These are phyloP conservation scores for Oehlia diaphana DNA, from an alignment of 192 early-diverging fungal genomes.

Conservation along the genomic window DNA sequence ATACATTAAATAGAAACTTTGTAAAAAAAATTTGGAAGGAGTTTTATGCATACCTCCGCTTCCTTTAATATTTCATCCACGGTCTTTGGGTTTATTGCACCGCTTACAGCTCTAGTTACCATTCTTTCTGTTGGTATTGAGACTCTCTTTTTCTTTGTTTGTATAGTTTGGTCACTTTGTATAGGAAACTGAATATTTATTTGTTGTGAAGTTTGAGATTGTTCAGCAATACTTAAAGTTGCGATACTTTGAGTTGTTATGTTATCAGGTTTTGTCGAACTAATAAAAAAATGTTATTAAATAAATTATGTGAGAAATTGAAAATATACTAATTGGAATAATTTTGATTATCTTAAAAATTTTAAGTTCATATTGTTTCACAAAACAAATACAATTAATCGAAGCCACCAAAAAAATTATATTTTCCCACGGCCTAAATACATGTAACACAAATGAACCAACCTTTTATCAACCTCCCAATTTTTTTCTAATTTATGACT, in stretches of 20 bases:
- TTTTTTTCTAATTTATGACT: constrained; percentile 2
- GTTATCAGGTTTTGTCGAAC: not conserved
- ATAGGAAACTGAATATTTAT: not conserved
- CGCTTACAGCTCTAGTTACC: constrained; percentile 60
- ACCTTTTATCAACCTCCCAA: constrained; percentile 3
- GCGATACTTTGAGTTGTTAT: not conserved
- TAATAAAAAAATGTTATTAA: not conserved
- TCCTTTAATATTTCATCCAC: constrained; percentile 55
- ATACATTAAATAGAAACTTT: constrained; percentile 11
- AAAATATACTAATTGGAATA: no score
- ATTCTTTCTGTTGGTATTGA: constrained; percentile 54
- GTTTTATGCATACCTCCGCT: constrained; percentile 19
- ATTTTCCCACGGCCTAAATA: not conserved
- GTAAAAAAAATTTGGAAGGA: constrained; percentile 22
- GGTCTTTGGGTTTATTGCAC: constrained; percentile 55
- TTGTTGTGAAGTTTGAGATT: not conserved
- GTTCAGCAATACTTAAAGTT: not conserved
- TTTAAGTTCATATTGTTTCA: not conserved
- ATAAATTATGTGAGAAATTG: no score
- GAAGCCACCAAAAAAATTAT: not conserved
- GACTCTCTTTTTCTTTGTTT: constrained; percentile 44
- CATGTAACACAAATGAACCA: not conserved
- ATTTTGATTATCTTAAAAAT: not conserved
- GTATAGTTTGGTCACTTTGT: constrained; percentile 31
- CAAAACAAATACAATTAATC: not conserved